Conservation (phyloP, 2,329 filamentous ascomycete species). For the Cladosporium sp. region DNA sequence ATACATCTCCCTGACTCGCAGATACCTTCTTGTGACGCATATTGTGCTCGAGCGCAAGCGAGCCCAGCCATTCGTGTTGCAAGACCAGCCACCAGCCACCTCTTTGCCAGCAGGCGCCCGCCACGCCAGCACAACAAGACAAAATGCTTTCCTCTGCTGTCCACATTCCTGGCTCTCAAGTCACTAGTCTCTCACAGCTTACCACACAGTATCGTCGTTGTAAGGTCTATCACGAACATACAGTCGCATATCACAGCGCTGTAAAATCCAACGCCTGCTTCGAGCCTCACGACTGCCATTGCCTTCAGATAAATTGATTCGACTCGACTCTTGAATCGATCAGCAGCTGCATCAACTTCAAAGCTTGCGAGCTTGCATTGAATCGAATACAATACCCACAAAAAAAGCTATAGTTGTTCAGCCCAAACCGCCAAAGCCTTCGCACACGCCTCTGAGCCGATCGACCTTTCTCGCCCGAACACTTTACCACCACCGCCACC, state of each 20-base stretch:
- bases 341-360: not conserved
- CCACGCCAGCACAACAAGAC: slow-evolving; percentile 4
- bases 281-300: not conserved
- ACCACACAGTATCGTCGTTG: not conserved
- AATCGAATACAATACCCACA: not conserved
- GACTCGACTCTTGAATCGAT: not conserved
- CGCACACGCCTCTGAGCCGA: slow-evolving; percentile 3
- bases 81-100: slow-evolving; percentile 11
- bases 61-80: slow-evolving; percentile 13
- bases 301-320: too few relatives aligned
- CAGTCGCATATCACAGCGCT: not conserved
- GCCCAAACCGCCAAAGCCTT: not conserved
- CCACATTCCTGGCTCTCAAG: slow-evolving; percentile 3
- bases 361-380: not conserved
- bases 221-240: not conserved
- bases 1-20: not conserved
- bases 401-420: not conserved
- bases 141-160: slow-evolving; percentile 6
- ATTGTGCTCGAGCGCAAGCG: slow-evolving; percentile 9
- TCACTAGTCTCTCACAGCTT: not conserved
- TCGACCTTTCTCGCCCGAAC: not conserved
- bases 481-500: slow-evolving; percentile 18
- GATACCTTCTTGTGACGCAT: not conserved
- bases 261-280: not conserved
- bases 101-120: slow-evolving; percentile 2